phyloP scores from a whole-genome alignment of 306 rosid species.

The Albizia julibrissin region DNA sequence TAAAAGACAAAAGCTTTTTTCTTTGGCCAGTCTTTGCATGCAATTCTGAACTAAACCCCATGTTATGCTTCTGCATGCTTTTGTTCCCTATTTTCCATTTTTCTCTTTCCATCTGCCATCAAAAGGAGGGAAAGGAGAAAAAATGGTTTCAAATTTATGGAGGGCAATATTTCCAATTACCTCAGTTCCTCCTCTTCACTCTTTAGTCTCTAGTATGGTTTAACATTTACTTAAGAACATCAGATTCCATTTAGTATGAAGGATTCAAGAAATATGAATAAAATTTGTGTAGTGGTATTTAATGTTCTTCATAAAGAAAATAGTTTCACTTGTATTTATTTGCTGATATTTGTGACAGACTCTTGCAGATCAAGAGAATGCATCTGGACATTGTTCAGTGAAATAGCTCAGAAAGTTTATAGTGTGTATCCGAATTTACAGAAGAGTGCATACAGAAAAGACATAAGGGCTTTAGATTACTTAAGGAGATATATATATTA shows the following conservation, averaged over 20 bases:
- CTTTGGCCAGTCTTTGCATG: constrained; percentile 39
- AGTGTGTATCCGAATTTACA: constrained; percentile 30
- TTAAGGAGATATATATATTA: not conserved
- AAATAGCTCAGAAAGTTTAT: constrained; percentile 20
- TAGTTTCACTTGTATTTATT: constrained; percentile 30
- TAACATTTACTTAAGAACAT: too few relatives aligned
- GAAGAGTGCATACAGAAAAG: constrained; percentile 27
- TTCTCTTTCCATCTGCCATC: constrained; percentile 12
- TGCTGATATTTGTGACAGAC: constrained; percentile 32
- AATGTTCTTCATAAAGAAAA: not conserved
- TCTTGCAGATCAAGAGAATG: constrained; percentile 29
- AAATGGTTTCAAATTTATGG: constrained; percentile 28
- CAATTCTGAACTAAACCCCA: constrained; percentile 33
- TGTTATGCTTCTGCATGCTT: constrained; percentile 26
- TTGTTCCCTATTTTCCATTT: not conserved
- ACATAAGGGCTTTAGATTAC: constrained; percentile 36
- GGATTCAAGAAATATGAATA: constrained; percentile 17
- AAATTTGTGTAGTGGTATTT: not conserved
- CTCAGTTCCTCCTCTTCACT: not conserved
- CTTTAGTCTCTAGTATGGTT: not conserved
- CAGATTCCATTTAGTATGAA: not conserved
- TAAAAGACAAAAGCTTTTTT: constrained; percentile 62
- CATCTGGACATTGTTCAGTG: constrained; percentile 12
- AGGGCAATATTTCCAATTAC: constrained; percentile 9
- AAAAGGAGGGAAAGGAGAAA: constrained; percentile 17